Percentiles rank a stretch among this genome's conserved stretches.
These are phyloP conservation scores for Penicillium samsonianum DNA, from an alignment of 495 filamentous ascomycete genomes.

Conservation along the genomic window DNA sequence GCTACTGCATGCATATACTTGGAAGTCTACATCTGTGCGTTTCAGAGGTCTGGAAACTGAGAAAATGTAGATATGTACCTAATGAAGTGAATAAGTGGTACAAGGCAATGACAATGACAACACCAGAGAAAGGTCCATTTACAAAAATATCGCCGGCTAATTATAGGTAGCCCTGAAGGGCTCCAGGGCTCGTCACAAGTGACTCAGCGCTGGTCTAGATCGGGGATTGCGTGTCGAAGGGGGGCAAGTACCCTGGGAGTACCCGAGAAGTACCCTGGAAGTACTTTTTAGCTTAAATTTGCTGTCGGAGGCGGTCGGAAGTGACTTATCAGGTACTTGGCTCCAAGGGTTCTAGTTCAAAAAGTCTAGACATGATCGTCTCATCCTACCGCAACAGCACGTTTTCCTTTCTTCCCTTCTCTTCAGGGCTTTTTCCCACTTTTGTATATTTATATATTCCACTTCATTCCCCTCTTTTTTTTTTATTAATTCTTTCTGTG, in stretches of 20 bases:
- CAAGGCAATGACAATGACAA: not conserved
- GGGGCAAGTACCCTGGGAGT: not conserved
- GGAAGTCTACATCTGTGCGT: slow-evolving; percentile 13
- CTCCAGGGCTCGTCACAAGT: slow-evolving; percentile 6
- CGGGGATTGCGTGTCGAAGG: slow-evolving; percentile 3
- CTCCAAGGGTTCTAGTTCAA: not conserved
- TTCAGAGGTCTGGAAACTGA: slow-evolving; percentile 5
- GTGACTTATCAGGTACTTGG: slow-evolving; percentile 5
- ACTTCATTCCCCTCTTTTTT: not conserved
- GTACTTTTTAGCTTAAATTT: not conserved
- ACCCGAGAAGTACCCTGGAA: not conserved
- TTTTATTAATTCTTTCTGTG: not conserved
- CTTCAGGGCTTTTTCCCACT: not conserved
- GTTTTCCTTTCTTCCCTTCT: not conserved
- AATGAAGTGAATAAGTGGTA: not conserved
- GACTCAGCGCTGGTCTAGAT: slow-evolving; percentile 20
- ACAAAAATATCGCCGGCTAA: not conserved
- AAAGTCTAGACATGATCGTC: slow-evolving; percentile 18
- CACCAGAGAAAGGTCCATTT: not conserved
- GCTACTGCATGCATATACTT: slow-evolving; percentile 18
- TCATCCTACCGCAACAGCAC: slow-evolving; percentile 15
- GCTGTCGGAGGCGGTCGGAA: not conserved
- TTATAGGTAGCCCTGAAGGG: not conserved
- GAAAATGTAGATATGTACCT: not conserved
- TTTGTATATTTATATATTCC: slow-evolving; percentile 11